Percentiles rank a stretch among this genome's conserved stretches.
These are phyloP conservation scores for Neurospora africana DNA, from an alignment of 495 filamentous ascomycete species.

Conservation along the genomic window DNA sequence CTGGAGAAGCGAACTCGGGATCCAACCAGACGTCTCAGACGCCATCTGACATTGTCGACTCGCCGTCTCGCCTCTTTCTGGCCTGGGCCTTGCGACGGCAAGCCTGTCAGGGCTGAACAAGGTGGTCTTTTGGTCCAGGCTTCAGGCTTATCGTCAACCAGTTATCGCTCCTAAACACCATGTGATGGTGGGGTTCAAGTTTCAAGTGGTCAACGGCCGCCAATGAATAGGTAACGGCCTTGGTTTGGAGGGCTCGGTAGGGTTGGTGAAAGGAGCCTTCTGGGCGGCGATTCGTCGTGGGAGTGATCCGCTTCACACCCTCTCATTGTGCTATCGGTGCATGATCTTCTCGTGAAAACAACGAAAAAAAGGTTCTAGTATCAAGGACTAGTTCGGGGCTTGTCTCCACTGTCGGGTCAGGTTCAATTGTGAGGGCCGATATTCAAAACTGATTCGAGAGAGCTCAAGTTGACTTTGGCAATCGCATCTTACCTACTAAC, in stretches of 20 bases:
- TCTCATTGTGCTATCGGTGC: neutral
- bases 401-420: neutral
- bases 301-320: neutral
- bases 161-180: neutral
- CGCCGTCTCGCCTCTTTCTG: neutral
- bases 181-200: neutral
- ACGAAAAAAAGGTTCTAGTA: neutral
- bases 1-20: neutral
- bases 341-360: neutral
- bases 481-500: neutral
- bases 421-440: neutral
- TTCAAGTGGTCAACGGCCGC: neutral
- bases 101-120: neutral
- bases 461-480: neutral
- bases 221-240: neutral
- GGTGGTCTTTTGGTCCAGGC: neutral
- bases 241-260: neutral
- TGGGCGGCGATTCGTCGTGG: neutral
- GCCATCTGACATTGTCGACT: neutral
- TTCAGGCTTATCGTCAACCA: neutral
- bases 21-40: slow-evolving; percentile 5
- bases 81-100: neutral
- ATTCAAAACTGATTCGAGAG: neutral
- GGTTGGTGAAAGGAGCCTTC: neutral
- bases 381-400: neutral